A percentile compares a stretch with the other conserved stretches of the same genome.
These are phyloP conservation scores for Teunomyces barrocoloradensis DNA, from an alignment of 805 yeast species.

Conservation along the genomic window DNA sequence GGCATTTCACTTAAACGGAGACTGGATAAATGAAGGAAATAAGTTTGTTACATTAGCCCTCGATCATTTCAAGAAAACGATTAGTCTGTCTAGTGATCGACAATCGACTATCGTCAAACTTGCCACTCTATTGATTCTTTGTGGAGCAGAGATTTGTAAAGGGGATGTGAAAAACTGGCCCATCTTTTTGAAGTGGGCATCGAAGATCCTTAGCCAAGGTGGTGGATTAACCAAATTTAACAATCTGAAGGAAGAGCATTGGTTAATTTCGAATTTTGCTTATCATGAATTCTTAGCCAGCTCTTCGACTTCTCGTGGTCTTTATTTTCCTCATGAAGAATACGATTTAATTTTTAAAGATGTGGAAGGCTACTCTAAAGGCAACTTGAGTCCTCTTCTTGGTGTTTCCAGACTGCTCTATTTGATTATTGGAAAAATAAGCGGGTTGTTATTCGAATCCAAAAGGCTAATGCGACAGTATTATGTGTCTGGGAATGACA, in stretches of 20 bases:
- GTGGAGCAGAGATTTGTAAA: constrained; percentile 79
- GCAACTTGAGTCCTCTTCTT: constrained; percentile 63
- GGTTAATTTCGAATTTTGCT: constrained; percentile 75
- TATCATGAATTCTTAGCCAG: constrained; percentile 76
- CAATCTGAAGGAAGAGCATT: constrained; percentile 57
- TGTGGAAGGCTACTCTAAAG: constrained; percentile 30
- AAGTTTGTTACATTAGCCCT: constrained; percentile 49
- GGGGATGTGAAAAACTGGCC: constrained; percentile 83
- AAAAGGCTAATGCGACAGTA: constrained; percentile 15
- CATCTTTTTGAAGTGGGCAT: constrained; percentile 61
- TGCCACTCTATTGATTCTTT: constrained; percentile 64
- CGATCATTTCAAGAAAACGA: constrained; percentile 31
- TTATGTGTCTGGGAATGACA: neutral
- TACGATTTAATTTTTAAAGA: constrained; percentile 53
- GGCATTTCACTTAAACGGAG: constrained; percentile 48
- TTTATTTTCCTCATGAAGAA: constrained; percentile 61
- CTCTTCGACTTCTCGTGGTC: constrained; percentile 56
- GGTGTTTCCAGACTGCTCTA: constrained; percentile 73
- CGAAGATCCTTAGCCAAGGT: constrained; percentile 54
- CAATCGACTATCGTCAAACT: constrained; percentile 44
- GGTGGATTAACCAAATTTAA: constrained; percentile 62
- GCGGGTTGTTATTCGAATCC: constrained; percentile 54
- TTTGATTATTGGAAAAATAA: constrained; percentile 64
- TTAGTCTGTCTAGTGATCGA: constrained; percentile 22
- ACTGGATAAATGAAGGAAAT: constrained; percentile 48